These are phyloP conservation scores for Rachicladosporium sp. DNA, from an alignment of 2,329 filamentous ascomycete genomes.

Conservation along the genomic window DNA sequence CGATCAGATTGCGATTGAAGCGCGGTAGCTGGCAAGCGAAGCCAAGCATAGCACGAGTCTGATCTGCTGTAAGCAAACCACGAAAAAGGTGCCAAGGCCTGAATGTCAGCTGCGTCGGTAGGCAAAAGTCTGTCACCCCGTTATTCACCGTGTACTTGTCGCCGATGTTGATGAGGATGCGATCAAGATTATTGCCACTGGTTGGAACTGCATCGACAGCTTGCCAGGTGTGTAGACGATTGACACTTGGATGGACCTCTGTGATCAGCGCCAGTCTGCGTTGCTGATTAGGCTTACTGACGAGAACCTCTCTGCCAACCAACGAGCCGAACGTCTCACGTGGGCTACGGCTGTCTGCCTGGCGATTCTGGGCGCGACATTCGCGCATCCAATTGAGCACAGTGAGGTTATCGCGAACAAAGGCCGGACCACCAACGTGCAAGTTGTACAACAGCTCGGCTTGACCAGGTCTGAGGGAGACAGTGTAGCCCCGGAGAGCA, in stretches of 20 bases:
- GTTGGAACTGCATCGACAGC: too few relatives aligned
- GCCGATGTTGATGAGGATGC: background rate
- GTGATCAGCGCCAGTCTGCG: too few relatives aligned
- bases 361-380: too few relatives aligned
- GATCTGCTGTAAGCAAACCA: background rate
- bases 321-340: too few relatives aligned
- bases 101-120: background rate
- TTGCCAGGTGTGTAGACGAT: too few relatives aligned
- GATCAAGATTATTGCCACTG: background rate
- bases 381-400: too few relatives aligned
- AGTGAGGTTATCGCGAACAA: background rate
- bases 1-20: background rate
- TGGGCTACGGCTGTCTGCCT: too few relatives aligned
- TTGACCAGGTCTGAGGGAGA: background rate
- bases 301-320: too few relatives aligned
- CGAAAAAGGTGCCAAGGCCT: background rate
- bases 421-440: background rate
- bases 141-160: background rate
- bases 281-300: too few relatives aligned
- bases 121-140: background rate
- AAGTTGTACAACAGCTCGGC: background rate
- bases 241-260: too few relatives aligned
- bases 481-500: background rate
- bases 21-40: conserved; percentile 3
- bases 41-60: conserved; percentile 3